Percentiles rank a stretch among this genome's conserved stretches.
phyloP scores from a whole-genome alignment of 106 monocot genomes.

The Dendrobium catenatum region DNA sequence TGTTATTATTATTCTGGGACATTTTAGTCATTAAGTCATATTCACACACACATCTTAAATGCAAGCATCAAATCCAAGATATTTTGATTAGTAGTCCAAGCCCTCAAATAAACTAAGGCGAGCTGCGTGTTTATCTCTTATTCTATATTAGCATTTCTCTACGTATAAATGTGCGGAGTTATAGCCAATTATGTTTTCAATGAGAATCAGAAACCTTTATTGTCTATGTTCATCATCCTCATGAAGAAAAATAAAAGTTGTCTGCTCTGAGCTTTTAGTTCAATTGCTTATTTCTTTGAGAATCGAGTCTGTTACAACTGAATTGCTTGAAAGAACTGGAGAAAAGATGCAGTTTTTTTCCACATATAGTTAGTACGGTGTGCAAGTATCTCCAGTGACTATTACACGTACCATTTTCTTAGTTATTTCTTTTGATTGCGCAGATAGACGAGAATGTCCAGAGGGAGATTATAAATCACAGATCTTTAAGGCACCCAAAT shows the following conservation, averaged over 20 bases:
- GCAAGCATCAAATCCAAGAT: too few species aligned
- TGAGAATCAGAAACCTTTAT: neutral
- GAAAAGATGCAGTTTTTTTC: neutral
- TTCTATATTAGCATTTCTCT: neutral
- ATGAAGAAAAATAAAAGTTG: neutral
- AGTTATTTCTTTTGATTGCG: neutral
- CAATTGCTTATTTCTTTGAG: too few species aligned
- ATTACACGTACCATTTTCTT: neutral
- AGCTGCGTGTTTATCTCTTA: neutral
- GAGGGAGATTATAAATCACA: slow-evolving; percentile 28
- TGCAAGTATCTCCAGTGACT: neutral
- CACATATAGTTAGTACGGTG: neutral
- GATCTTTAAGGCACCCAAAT: slow-evolving; percentile 26
- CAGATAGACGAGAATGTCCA: slow-evolving; percentile 30
- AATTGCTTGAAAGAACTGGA: neutral
- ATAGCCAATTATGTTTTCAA: neutral
- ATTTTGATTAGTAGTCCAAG: too few species aligned
- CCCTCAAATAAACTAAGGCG: too few species aligned
- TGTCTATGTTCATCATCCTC: too few species aligned
- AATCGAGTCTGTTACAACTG: neutral
- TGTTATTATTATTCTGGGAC: too few species aligned
- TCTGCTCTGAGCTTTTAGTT: neutral
- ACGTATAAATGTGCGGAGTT: neutral
- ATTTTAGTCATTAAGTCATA: too few species aligned
- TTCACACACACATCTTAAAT: too few species aligned